Evolutionary conservation across 352 stramenopile genomes (phyloP).

Genomic region (Globisporangium middletonii): DNA sequence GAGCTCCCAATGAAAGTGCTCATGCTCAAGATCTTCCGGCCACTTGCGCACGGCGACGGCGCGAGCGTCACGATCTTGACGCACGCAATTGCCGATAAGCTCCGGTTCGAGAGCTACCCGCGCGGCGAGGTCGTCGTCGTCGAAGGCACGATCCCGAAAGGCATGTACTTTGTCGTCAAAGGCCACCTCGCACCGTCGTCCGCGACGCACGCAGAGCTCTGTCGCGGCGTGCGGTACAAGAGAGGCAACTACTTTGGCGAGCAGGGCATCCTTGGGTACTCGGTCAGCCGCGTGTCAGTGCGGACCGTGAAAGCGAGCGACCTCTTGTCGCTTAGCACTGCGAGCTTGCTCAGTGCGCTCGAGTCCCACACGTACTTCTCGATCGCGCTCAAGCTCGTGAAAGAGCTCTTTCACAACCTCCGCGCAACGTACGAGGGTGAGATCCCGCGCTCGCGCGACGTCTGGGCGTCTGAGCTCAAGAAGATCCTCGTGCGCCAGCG

Average conservation of each 20-base stretch:
- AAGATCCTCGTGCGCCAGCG: conserved; percentile 13
- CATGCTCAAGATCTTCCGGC: conserved; percentile 21
- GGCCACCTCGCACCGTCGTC: conserved; percentile 26
- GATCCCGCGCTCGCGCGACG: conserved; percentile 10
- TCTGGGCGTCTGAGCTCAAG: conserved; percentile 13
- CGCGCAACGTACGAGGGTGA: conserved; percentile 3
- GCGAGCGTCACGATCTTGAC: conserved; percentile 25
- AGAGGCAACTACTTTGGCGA: conserved; percentile 61
- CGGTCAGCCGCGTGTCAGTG: conserved; percentile 22
- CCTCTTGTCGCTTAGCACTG: conserved; percentile 11
- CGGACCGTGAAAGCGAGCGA: conserved; percentile 17
- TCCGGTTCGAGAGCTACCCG: conserved; percentile 62
- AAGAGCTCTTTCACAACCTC: conserved; percentile 10
- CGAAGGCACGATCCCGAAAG: conserved; percentile 56
- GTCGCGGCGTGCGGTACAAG: conserved; percentile 14
- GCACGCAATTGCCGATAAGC: conserved; percentile 31
- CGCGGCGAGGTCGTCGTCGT: conserved; percentile 53
- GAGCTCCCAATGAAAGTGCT: conserved; percentile 30
- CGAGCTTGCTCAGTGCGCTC: conserved; percentile 12
- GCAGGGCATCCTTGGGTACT: conserved; percentile 46
- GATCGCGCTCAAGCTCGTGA: conserved; percentile 15
- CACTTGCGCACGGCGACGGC: conserved; percentile 15
- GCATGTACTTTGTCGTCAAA: conserved; percentile 72
- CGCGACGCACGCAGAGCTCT: conserved; percentile 3
- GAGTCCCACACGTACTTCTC: conserved; percentile 15